Percentiles rank a stretch among this genome's conserved stretches.
Conservation (phyloP, 352 stramenopile species). For the Globisporangium nagaii region DNA sequence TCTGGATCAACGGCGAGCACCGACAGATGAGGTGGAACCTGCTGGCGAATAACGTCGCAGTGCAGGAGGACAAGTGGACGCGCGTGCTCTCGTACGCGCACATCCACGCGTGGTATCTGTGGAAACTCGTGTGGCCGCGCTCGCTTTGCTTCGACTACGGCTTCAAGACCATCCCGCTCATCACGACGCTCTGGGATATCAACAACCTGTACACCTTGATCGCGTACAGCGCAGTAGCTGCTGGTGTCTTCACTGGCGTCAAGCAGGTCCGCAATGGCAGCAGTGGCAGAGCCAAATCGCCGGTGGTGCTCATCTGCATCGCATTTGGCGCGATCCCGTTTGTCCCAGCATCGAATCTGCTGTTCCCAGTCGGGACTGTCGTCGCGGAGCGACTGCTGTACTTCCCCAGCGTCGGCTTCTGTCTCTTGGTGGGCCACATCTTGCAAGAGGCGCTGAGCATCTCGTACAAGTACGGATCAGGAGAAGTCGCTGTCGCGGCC, state of each 20-base stretch:
- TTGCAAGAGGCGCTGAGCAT: slow-evolving; percentile 23
- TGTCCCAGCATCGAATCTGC: slow-evolving; percentile 85
- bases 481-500: not conserved
- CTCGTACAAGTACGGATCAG: slow-evolving; percentile 13
- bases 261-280: no score
- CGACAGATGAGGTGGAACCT: slow-evolving; percentile 74
- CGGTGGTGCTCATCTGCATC: slow-evolving; percentile 48
- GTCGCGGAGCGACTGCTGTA: slow-evolving; percentile 90
- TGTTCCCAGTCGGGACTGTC: slow-evolving; percentile 89
- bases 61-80: slow-evolving; percentile 26
- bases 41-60: slow-evolving; percentile 83
- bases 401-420: slow-evolving; percentile 86
- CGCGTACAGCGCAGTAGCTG: slow-evolving; percentile 50
- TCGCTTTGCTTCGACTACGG: slow-evolving; percentile 90
- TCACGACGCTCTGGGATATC: slow-evolving; percentile 42
- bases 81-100: slow-evolving; percentile 78
- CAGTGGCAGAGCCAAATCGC: slow-evolving; percentile 10
- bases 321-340: slow-evolving; percentile 83
- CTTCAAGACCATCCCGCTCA: slow-evolving; percentile 78
- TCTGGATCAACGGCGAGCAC: slow-evolving; percentile 69
- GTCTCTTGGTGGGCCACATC: slow-evolving; percentile 46
- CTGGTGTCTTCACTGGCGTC: slow-evolving; percentile 17
- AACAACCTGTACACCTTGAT: slow-evolving; percentile 56
- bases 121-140: slow-evolving; percentile 85
- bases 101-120: slow-evolving; percentile 84